These are phyloP conservation scores for Trichosanthes truncata DNA, from an alignment of 306 rosid species.

Conservation along the genomic window DNA sequence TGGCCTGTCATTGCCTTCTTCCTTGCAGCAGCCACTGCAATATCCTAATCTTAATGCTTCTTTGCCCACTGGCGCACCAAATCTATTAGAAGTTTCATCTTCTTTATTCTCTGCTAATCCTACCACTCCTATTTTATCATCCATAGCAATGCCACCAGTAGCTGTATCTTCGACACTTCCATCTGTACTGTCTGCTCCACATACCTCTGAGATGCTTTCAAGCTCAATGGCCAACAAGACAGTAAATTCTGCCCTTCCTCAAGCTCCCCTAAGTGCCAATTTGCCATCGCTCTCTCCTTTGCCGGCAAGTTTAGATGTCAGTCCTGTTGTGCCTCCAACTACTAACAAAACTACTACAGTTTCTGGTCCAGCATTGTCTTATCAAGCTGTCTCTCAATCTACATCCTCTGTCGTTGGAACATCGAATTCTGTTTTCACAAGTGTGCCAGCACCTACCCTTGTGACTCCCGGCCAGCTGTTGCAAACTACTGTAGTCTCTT, in stretches of 20 bases:
- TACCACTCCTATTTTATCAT: slow-evolving; percentile 28
- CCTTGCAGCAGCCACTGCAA: slow-evolving; percentile 72
- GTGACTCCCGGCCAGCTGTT: slow-evolving; percentile 81
- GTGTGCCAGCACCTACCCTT: slow-evolving; percentile 45
- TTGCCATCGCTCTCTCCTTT: slow-evolving; percentile 43
- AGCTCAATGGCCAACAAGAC: slow-evolving; percentile 42
- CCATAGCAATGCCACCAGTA: slow-evolving; percentile 29
- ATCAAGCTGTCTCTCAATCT: slow-evolving; percentile 47
- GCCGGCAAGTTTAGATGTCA: slow-evolving; percentile 39
- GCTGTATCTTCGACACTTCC: slow-evolving; percentile 30
- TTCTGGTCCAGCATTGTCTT: slow-evolving; percentile 36
- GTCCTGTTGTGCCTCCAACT: slow-evolving; percentile 28
- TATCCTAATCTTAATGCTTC: slow-evolving; percentile 52
- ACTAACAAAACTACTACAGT: slow-evolving; percentile 39
- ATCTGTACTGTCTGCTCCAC: slow-evolving; percentile 26
- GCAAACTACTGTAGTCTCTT: slow-evolving; percentile 45
- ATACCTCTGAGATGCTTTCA: slow-evolving; percentile 45
- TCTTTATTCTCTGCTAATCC: slow-evolving; percentile 35
- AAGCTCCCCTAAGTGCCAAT: slow-evolving; percentile 25
- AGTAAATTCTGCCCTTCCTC: slow-evolving; percentile 31
- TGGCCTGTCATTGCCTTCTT: slow-evolving; percentile 63
- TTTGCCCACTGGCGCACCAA: slow-evolving; percentile 50
- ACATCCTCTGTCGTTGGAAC: slow-evolving; percentile 42
- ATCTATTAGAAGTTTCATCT: slow-evolving; percentile 50
- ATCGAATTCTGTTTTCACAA: slow-evolving; percentile 32